A percentile compares a stretch with the other conserved stretches of the same genome.
These are phyloP conservation scores for Neurospora sp. DNA, from an alignment of 495 filamentous ascomycete genomes.

Conservation along the genomic window DNA sequence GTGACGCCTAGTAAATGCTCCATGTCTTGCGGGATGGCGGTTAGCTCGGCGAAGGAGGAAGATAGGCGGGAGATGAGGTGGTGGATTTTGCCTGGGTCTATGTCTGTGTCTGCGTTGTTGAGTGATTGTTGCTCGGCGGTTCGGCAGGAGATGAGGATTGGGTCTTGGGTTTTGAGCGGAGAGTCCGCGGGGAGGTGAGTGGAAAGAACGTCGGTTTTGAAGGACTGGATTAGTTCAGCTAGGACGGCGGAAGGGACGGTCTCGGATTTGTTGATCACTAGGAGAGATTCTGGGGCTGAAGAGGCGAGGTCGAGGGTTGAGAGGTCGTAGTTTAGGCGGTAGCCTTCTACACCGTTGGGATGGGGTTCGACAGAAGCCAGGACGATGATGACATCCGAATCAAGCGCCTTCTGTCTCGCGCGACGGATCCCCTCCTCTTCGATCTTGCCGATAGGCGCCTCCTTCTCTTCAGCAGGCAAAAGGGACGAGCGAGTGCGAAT, in stretches of 20 bases:
- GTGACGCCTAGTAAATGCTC: conserved; percentile 84
- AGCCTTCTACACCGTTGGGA: conserved; percentile 14
- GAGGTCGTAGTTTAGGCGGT: conserved; percentile 33
- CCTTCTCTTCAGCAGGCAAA: conserved; percentile 3
- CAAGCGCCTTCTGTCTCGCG: conserved; percentile 66
- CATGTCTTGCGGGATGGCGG: conserved; percentile 46
- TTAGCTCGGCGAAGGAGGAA: conserved; percentile 60
- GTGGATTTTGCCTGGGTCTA: conserved; percentile 58
- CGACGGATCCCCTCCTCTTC: conserved; percentile 87
- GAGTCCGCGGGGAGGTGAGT: background rate
- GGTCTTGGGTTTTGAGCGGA: background rate
- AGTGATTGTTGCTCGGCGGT: conserved; percentile 15
- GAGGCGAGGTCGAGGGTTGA: conserved; percentile 38
- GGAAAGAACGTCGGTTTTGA: conserved; percentile 22
- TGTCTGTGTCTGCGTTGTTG: conserved; percentile 15
- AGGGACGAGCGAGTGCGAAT: conserved; percentile 39
- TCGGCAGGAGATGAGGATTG: conserved; percentile 58
- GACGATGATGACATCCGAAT: conserved; percentile 79
- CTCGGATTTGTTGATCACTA: conserved; percentile 81
- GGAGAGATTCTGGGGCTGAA: conserved; percentile 48
- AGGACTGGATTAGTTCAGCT: conserved; percentile 16
- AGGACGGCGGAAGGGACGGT: conserved; percentile 28
- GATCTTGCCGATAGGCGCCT: conserved; percentile 51
- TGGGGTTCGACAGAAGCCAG: conserved; percentile 57
- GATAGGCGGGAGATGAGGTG: conserved; percentile 56